Conservation (phyloP, 176 grass and related monocot species). For the Dendrocalamus sinicus region DNA sequence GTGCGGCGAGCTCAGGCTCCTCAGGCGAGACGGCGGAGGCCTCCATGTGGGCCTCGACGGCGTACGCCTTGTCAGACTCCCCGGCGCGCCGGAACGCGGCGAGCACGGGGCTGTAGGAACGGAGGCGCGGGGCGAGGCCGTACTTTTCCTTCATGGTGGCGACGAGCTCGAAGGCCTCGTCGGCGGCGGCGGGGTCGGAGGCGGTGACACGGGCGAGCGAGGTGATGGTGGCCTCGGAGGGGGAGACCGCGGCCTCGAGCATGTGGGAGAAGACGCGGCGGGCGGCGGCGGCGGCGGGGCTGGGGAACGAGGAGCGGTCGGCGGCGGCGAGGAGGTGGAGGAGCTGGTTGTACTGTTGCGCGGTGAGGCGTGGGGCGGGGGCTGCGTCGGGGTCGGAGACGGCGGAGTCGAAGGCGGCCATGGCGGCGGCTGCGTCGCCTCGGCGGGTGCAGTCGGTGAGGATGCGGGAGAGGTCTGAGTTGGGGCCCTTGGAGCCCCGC, state of each 20-base stretch:
- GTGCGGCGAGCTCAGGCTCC: slow-evolving; percentile 62
- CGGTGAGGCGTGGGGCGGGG: slow-evolving; percentile 26
- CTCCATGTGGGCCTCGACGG: slow-evolving; percentile 66
- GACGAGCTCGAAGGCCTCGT: slow-evolving; percentile 70
- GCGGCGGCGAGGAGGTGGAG: slow-evolving; percentile 56
- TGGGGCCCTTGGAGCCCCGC: slow-evolving; percentile 44
- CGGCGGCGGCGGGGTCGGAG: slow-evolving; percentile 41
- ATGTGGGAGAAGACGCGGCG: slow-evolving; percentile 60
- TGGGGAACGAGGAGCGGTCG: slow-evolving; percentile 40
- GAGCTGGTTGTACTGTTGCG: slow-evolving; percentile 70
- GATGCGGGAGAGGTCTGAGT: slow-evolving; percentile 42
- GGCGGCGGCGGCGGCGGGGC: slow-evolving; percentile 48
- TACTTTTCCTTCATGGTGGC: slow-evolving; percentile 70
- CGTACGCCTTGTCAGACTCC: slow-evolving; percentile 66
- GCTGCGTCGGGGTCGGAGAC: slow-evolving; percentile 21
- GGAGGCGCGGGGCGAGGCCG: slow-evolving; percentile 65
- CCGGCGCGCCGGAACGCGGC: slow-evolving; percentile 55
- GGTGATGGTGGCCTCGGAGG: slow-evolving; percentile 81
- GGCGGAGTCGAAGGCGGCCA: slow-evolving; percentile 53
- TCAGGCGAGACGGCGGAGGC: slow-evolving; percentile 60
- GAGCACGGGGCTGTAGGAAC: slow-evolving; percentile 78
- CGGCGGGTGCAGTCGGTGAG: slow-evolving; percentile 61
- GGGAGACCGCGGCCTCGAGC: slow-evolving; percentile 45
- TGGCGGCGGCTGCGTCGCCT: slow-evolving; percentile 45
- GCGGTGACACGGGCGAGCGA: slow-evolving; percentile 66